These are phyloP conservation scores for Lachancea kluyveri DNA, from an alignment of 805 yeast genomes.

Conservation along the genomic window DNA sequence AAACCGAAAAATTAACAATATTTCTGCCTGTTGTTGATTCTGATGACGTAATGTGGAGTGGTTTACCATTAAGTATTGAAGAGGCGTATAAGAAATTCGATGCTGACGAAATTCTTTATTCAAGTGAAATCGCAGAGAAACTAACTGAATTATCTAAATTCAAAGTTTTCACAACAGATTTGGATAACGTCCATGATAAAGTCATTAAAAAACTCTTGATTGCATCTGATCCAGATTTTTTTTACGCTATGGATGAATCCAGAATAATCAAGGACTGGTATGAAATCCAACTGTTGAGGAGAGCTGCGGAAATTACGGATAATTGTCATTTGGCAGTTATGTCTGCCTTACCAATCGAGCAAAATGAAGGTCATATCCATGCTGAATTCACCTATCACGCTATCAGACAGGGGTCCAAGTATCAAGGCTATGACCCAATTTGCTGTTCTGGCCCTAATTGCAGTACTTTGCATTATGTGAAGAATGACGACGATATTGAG, in stretches of 20 bases:
- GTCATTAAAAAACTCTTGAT: conserved; percentile 34
- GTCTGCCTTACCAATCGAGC: conserved; percentile 86
- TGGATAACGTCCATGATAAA: conserved; percentile 38
- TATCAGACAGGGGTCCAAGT: conserved; percentile 86
- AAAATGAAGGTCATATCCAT: conserved; percentile 84
- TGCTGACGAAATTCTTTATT: conserved; percentile 74
- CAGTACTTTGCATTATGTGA: conserved; percentile 84
- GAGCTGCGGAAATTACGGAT: conserved; percentile 82
- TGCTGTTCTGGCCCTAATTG: conserved; percentile 92
- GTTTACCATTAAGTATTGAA: conserved; percentile 65
- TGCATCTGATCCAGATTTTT: conserved; percentile 43
- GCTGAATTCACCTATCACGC: conserved; percentile 95
- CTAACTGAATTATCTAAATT: conserved; percentile 28
- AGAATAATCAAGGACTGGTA: conserved; percentile 77
- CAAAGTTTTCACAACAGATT: conserved; percentile 46
- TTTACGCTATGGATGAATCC: conserved; percentile 80
- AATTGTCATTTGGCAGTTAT: conserved; percentile 86
- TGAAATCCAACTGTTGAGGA: conserved; percentile 69
- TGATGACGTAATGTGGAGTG: conserved; percentile 97
- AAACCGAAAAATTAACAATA: conserved; percentile 51
- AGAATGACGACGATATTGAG: conserved; percentile 61
- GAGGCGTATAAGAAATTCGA: conserved; percentile 64
- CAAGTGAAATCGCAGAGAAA: conserved; percentile 39
- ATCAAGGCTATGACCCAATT: conserved; percentile 88
- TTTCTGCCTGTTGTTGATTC: conserved; percentile 78